phyloP scores from a whole-genome alignment of 441 rosid species.

The Croton setiger region DNA sequence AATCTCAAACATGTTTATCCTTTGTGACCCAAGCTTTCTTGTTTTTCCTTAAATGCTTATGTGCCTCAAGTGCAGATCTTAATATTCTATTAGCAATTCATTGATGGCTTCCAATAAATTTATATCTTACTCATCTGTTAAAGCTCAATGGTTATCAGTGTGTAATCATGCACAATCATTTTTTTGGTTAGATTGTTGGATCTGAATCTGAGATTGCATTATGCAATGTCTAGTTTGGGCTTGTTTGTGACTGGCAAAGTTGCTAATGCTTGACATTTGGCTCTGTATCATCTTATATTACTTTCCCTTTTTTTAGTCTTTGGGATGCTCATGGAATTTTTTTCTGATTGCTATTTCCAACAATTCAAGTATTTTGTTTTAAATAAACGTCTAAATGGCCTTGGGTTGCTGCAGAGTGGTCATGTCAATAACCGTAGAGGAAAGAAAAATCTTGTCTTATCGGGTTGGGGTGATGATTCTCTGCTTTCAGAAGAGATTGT shows the following conservation, averaged over 20 bases:
- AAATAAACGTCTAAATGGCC: slow-evolving; percentile 4
- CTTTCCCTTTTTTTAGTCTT: not conserved
- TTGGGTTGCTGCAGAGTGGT: slow-evolving; percentile 50
- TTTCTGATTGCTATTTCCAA: not conserved
- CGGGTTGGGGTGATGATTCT: slow-evolving; percentile 91
- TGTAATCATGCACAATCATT: not conserved
- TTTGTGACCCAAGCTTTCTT: no score
- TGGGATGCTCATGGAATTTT: not conserved
- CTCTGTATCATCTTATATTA: not conserved
- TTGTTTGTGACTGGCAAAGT: not conserved
- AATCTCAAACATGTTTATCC: no score
- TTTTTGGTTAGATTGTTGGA: not conserved
- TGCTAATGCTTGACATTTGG: not conserved
- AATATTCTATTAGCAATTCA: not conserved
- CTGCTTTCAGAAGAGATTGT: slow-evolving; percentile 61
- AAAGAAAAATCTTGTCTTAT: slow-evolving; percentile 88
- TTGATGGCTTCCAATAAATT: not conserved
- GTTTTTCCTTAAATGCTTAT: no score
- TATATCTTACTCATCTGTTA: no score
- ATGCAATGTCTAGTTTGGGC: not conserved
- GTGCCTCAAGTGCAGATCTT: no score
- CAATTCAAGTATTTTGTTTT: not conserved
- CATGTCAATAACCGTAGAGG: slow-evolving; percentile 75
- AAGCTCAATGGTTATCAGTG: not conserved
- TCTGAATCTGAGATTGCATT: not conserved